Conservation (phyloP, 208 protist species). For the Sergeia podlipaevii region DNA sequence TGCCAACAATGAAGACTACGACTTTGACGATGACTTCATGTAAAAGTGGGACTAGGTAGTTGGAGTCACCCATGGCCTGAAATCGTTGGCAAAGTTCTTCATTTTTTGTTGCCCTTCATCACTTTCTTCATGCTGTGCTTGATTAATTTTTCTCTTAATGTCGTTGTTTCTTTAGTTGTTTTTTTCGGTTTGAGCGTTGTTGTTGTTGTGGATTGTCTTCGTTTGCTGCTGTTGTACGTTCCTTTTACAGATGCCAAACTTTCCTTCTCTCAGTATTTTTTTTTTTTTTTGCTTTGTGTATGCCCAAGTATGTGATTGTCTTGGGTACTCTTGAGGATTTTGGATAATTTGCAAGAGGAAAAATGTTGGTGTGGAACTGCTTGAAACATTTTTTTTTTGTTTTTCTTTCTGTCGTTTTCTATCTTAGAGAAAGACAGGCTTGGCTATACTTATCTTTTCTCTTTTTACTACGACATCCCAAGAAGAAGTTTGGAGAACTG, state of each 20-base stretch:
- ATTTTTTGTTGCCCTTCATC: slow-evolving; percentile 10
- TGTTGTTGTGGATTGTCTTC: neutral
- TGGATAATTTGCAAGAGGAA: too few relatives aligned
- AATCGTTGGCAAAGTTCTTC: neutral
- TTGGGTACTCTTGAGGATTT: too few relatives aligned
- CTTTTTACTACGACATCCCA: too few relatives aligned
- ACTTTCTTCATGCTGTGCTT: slow-evolving; percentile 11
- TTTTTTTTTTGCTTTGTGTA: slow-evolving; percentile 1
- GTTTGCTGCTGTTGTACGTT: neutral
- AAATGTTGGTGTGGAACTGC: too few relatives aligned
- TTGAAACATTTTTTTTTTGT: too few relatives aligned
- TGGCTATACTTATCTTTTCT: too few relatives aligned
- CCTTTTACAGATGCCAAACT: neutral
- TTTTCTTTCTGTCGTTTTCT: slow-evolving; percentile 2
- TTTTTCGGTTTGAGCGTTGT: slow-evolving; percentile 12
- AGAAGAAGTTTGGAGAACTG: too few relatives aligned
- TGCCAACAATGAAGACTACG: slow-evolving; percentile 74
- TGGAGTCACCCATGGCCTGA: neutral
- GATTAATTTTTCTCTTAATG: slow-evolving; percentile 10
- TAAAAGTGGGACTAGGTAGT: slow-evolving; percentile 12
- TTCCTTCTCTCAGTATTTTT: slow-evolving; percentile 1
- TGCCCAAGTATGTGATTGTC: neutral
- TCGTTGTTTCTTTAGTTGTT: neutral
- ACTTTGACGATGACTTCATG: slow-evolving; percentile 93
- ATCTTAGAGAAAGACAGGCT: too few relatives aligned